Base-by-base conservation (phyloP, 164 flowering plant species). In the Echeveria elegans region DNA sequence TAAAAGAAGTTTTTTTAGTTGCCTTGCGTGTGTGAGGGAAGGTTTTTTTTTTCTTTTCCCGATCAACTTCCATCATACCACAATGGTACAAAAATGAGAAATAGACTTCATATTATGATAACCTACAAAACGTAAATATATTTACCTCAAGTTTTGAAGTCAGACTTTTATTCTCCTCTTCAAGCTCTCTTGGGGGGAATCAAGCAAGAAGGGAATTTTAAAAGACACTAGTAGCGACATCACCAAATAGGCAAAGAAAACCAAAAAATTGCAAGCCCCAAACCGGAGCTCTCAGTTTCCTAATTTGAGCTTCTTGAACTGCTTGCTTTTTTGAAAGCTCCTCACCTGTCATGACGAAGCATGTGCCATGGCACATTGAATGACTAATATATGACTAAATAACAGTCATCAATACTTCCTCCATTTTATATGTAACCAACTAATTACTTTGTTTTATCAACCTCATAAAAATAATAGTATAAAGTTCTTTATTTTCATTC, bases 261-360 rank as follows among this genome's bases (percentile, higher is more conserved):
- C 0, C 32, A 47, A 24, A 24, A 70, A 45, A 52, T 62, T 31
- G 40, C 59, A 30, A 36, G 62, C 64, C 50, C 60, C 61, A 66
- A 69, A 94, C 99, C 94, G 92, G 99, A 72, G 99, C 98, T 79
- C 99, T 81, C 75, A 95, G 65, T 79, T 95, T 95, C 77, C 99
- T 82, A 38, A 95, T 95, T 15, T 70, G 78, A 69, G 90, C 73
- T 82, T 95, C 99, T 82, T 95, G 99, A 72, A 90, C 85, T 82
- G 99, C 99, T 85, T 95, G 99, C 81, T 92, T 95, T 75, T 88
- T 95, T 10, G 99, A 95, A 74, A 95, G 96, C 77, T 88, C 92
- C 74, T 95, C 99, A 50, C 99, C 99, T 95, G 82, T 28, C 41
- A 66, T 56, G 61, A 28, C 30, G 19, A 56, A 29, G 30, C 31